Evolutionary conservation across 164 flowering plant species (phyloP).

Genomic region (Stephania yunnanensis): DNA sequence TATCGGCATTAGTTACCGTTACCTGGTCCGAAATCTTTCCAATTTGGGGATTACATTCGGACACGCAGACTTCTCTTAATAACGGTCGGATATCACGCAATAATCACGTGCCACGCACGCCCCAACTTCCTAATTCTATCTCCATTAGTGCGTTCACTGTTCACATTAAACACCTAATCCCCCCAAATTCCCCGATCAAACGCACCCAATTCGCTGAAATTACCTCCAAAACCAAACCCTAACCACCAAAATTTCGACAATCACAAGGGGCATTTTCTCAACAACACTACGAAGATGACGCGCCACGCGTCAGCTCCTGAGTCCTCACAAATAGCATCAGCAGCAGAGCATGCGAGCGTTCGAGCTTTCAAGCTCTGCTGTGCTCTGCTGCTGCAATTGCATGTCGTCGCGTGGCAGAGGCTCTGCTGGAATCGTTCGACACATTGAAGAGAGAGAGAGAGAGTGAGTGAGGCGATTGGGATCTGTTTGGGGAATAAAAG

Average conservation of each 20-base stretch:
- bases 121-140: no score
- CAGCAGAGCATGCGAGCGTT: constrained; percentile 7
- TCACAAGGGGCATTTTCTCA: background rate
- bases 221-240: background rate
- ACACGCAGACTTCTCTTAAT: background rate
- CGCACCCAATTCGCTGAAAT: background rate
- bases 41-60: background rate
- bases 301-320: constrained; percentile 35
- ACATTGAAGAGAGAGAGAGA: constrained; percentile 1
- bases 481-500: constrained; percentile 3
- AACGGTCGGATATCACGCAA: background rate
- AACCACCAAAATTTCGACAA: background rate
- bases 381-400: background rate
- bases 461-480: constrained; percentile 7
- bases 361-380: constrained; percentile 10
- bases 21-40: no score
- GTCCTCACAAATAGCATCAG: constrained; percentile 23
- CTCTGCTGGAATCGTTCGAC: background rate
- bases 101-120: background rate
- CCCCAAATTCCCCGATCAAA: background rate
- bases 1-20: no score
- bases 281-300: constrained; percentile 24
- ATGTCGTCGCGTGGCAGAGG: background rate
- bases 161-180: background rate
- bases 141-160: background rate